Evolutionary conservation across 495 filamentous ascomycete genomes (phyloP), one percentile per base, ranked within the genome.

Genomic region (Penicillium maclennaniae): DNA sequence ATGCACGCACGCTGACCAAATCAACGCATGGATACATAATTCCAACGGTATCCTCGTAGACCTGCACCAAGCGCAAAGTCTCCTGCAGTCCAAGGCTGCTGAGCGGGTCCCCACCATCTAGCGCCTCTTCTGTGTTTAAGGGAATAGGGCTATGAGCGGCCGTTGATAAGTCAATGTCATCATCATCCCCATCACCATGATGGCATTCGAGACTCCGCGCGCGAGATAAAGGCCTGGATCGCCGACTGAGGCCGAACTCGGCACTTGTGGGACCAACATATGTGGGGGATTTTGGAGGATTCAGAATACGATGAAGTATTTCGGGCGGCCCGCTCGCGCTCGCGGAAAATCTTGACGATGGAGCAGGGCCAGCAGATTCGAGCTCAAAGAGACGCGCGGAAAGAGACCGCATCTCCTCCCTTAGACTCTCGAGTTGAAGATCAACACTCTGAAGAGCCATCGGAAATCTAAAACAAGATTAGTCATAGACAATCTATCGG

Each of bases 21-120:
- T 87, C 77, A 14, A 93, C 69, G 31, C 92, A 81, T 0, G 89
- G 89, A 65, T 92, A 95, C 88, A 92, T 92, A 41, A 88, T 70
- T 10, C 87, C 86, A 44, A 92, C 81, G 57, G 89, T 87, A 55
- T 95, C 86, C 45, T 91, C 85, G 62, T 88, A 88, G 1, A 91
- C 76, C 7, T 79, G 69, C 45, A 87, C 83, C 16, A 95, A 67
- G 0, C 87, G 79, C 8, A 88, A 62, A 43, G 87, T 80, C 56
- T 95, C 87, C 39, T 85, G 76, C 57, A 82, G 46, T 0, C 66
- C 65, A 1, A 72, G 40, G 20, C 49, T 54, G 12, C 50, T 55
- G 15, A 71, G 39, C 2, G 65, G 54, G 46, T 68, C 56, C 1
- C 48, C 54, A 16, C 51, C 36, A 47, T 19, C n/a, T 9, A 27